Percentiles rank a stretch among this genome's conserved stretches.
Evolutionary conservation across 1,139 yeast genomes (phyloP).

Genomic region (Kurtzmaniella quercitrusa): DNA sequence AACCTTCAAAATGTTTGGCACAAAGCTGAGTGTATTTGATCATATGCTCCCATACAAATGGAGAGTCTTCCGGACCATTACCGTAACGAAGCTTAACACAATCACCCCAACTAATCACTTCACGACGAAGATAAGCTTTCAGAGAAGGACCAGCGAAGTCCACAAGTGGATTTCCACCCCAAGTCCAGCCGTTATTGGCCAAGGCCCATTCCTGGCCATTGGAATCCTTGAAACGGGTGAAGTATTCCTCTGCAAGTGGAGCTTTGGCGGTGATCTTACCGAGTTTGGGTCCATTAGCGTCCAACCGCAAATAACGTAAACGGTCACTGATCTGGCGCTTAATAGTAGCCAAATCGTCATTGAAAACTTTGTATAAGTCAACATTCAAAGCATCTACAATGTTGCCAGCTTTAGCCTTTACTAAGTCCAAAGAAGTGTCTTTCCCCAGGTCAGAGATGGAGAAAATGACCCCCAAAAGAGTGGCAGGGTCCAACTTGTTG

Average conservation of each 20-base stretch:
- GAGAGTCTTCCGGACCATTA: conserved; percentile 69
- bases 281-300: conserved; percentile 71
- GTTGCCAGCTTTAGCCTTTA: conserved; percentile 40
- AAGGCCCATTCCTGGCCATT: conserved; percentile 61
- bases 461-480: conserved; percentile 44
- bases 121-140: conserved; percentile 81
- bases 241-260: conserved; percentile 84
- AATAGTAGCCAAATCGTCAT: conserved; percentile 63
- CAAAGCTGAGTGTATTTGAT: conserved; percentile 65
- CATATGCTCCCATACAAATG: conserved; percentile 88
- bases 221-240: conserved; percentile 56
- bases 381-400: conserved; percentile 76
- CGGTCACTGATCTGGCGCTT: conserved; percentile 69
- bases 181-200: conserved; percentile 97
- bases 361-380: conserved; percentile 70
- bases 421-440: conserved; percentile 30
- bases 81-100: conserved; percentile 94
- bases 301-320: conserved; percentile 71
- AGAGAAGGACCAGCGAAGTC: conserved; percentile 85
- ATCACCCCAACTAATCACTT: conserved; percentile 96
- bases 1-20: conserved; percentile 81
- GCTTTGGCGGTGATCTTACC: conserved; percentile 53
- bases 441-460: conserved; percentile 23
- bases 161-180: conserved; percentile 93
- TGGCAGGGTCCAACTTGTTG: conserved; percentile 48